Evolutionary conservation across 768 basidiomycete genomes (phyloP).

Genomic region (Boletus pseudo-olivaceus): DNA sequence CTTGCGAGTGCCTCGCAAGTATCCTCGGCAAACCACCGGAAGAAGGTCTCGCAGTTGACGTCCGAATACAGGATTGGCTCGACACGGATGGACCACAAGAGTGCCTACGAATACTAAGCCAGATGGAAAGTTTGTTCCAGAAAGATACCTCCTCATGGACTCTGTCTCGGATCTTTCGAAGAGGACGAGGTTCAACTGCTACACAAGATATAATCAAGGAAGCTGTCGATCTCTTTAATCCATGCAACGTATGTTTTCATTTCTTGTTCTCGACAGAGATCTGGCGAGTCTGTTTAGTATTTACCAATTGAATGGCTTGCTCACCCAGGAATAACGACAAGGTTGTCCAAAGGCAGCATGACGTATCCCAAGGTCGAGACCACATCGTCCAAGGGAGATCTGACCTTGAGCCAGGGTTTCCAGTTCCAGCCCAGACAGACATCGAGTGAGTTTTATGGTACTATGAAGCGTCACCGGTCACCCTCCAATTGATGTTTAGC

Average conservation of each 20-base stretch:
- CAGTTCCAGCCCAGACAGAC: not conserved
- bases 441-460: not conserved
- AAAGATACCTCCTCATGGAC: not conserved
- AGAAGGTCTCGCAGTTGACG: not conserved
- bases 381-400: not conserved
- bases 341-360: not conserved
- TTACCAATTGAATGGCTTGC: no score
- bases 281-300: not conserved
- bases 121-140: not conserved
- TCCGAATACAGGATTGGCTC: constrained; percentile 2
- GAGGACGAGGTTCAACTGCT: not conserved
- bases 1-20: not conserved
- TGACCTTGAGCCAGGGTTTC: no score
- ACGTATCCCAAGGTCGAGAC: not conserved
- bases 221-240: not conserved
- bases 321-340: constrained; percentile 1
- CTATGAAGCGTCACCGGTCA: no score
- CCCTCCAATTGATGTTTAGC: not conserved
- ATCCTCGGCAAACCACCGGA: not conserved
- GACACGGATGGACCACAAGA: not conserved
- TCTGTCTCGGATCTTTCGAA: not conserved
- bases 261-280: constrained; percentile 1
- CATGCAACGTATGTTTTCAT: not conserved
- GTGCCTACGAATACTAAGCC: not conserved
- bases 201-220: not conserved